These are phyloP conservation scores for Phaseolus coccineus DNA, from an alignment of 331 rosid species.

Conservation along the genomic window DNA sequence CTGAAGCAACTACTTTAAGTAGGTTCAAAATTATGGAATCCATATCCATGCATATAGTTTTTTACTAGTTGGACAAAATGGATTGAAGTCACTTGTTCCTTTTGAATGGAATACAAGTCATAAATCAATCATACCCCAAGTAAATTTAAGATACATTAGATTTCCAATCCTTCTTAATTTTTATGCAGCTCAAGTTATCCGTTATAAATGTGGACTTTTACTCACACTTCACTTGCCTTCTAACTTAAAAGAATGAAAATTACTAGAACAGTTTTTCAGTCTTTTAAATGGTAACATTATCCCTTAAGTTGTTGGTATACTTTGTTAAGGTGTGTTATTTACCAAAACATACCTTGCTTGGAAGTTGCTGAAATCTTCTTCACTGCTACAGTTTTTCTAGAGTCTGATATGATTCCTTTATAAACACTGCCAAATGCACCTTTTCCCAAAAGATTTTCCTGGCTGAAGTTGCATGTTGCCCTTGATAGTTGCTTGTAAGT, in stretches of 20 bases:
- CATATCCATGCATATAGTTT: constrained; percentile 2
- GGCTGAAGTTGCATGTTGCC: constrained; percentile 60
- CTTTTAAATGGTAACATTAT: not conserved
- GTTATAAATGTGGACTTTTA: not conserved
- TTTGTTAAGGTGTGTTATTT: not conserved
- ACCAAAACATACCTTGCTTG: constrained; percentile 56
- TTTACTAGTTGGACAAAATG: not conserved
- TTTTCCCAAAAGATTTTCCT: constrained; percentile 59
- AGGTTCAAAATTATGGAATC: not conserved
- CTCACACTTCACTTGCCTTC: not conserved
- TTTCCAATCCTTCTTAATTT: not conserved
- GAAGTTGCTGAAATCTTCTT: constrained; percentile 67
- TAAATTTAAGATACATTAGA: not conserved
- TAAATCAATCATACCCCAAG: no score
- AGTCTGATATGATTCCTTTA: constrained; percentile 52
- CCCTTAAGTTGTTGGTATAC: not conserved
- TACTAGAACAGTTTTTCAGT: not conserved
- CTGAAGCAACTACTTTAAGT: not conserved
- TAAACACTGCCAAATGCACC: constrained; percentile 74
- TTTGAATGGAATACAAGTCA: not conserved
- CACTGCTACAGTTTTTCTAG: constrained; percentile 52
- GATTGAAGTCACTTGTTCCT: not conserved
- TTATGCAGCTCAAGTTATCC: not conserved
- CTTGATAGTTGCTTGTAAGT: constrained; percentile 54
- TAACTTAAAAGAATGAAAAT: not conserved